These are phyloP conservation scores for Dendrobium chrysotoxum DNA, from an alignment of 106 monocot species.

Conservation along the genomic window DNA sequence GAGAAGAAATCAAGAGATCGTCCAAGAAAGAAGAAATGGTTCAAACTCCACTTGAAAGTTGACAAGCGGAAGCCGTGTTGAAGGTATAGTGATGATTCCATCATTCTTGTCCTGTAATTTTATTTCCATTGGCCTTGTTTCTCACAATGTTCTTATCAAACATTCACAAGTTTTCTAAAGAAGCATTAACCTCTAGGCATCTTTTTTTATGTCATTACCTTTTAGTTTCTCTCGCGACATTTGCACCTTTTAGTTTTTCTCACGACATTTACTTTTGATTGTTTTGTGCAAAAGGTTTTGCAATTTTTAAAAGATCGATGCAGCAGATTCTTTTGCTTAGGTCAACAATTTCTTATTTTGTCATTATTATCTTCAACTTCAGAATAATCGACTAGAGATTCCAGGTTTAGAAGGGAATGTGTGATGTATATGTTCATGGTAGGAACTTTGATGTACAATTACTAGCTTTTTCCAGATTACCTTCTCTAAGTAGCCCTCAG, in stretches of 20 bases:
- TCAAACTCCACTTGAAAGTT: conserved; percentile 57
- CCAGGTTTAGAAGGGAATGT: background rate
- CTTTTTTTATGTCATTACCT: too few relatives aligned
- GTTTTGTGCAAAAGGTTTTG: background rate
- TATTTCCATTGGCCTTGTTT: background rate
- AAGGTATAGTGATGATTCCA: conserved; percentile 1
- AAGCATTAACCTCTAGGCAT: background rate
- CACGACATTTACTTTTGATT: background rate
- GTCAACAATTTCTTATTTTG: background rate
- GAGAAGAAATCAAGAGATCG: conserved; percentile 48
- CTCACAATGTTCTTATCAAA: background rate
- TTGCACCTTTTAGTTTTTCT: background rate
- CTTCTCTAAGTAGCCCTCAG: background rate
- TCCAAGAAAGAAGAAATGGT: conserved; percentile 76
- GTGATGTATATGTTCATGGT: background rate
- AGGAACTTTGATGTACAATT: background rate
- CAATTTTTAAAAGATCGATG: background rate
- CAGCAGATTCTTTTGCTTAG: background rate
- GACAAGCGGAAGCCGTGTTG: conserved; percentile 73
- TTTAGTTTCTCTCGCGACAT: background rate
- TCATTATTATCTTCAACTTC: background rate
- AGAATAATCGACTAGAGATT: background rate
- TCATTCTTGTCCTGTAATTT: background rate
- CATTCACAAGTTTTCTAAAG: background rate
- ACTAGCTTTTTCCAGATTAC: background rate